Conservation (phyloP, 148 eudicot species). For the Linanthus parryae region DNA sequence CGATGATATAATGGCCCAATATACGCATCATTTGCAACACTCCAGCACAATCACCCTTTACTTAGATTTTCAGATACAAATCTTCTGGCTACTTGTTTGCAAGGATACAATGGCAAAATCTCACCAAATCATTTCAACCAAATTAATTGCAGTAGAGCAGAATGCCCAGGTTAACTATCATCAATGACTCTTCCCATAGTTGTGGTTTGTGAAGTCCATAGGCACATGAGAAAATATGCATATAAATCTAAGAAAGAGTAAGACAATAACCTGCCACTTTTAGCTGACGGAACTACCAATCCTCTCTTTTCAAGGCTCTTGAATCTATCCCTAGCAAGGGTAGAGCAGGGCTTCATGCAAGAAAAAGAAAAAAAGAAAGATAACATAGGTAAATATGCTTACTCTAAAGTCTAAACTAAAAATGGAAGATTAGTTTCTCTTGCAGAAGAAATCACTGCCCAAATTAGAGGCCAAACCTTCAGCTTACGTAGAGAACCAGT, state of each 20-base stretch:
- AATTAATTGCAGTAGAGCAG: too few relatives aligned
- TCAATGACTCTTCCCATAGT: too few relatives aligned
- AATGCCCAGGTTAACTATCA: too few relatives aligned
- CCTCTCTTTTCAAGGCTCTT: constrained; percentile 98
- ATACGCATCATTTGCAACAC: too few relatives aligned
- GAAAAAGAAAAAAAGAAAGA: neutral
- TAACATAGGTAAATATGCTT: neutral
- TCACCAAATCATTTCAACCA: too few relatives aligned
- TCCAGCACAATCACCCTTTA: too few relatives aligned
- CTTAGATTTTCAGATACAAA: too few relatives aligned
- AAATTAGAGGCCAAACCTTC: constrained; percentile 41
- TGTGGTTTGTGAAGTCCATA: neutral
- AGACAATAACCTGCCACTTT: constrained; percentile 56
- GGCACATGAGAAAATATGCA: neutral
- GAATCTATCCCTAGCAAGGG: constrained; percentile 80
- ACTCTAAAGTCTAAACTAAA: neutral
- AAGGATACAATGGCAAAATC: too few relatives aligned
- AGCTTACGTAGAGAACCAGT: constrained; percentile 89
- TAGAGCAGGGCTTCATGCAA: constrained; percentile 69
- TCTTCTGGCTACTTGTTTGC: too few relatives aligned
- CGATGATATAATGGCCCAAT: too few relatives aligned
- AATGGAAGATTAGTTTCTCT: neutral
- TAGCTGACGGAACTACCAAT: constrained; percentile 63
- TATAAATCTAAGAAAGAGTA: neutral
- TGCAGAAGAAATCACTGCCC: constrained; percentile 1